Conservation (phyloP, 768 basidiomycete species). For the Termitomyces eurrhizus region DNA sequence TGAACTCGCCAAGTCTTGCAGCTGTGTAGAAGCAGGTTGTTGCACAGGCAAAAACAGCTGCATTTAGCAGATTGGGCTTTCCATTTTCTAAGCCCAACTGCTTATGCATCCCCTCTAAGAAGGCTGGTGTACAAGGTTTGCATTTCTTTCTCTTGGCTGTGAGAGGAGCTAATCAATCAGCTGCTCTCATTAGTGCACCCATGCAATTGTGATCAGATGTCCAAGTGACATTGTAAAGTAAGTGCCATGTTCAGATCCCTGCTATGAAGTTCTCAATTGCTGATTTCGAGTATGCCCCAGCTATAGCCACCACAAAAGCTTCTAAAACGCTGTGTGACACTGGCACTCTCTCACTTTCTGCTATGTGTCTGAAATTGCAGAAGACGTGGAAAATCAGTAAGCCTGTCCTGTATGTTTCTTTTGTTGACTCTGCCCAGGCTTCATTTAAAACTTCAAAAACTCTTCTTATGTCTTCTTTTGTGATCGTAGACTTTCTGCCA, state of each 20-base stretch:
- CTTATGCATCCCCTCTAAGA: too few relatives aligned
- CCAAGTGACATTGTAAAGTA: too few relatives aligned
- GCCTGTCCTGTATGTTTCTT: conserved; percentile 32
- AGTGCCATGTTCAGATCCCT: conserved; percentile 18
- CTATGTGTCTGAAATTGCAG: conserved; percentile 8
- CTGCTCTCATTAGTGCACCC: too few relatives aligned
- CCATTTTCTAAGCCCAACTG: too few relatives aligned
- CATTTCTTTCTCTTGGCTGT: too few relatives aligned
- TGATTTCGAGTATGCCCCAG: conserved; percentile 27
- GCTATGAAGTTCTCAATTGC: conserved; percentile 34
- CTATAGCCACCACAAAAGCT: conserved; percentile 14
- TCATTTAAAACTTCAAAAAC: conserved; percentile 21
- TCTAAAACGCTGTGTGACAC: conserved; percentile 16
- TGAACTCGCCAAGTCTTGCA: too few relatives aligned
- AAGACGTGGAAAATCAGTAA: conserved; percentile 30
- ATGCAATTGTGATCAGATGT: neutral
- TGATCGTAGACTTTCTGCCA: too few relatives aligned
- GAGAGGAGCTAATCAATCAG: too few relatives aligned
- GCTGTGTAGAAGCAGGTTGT: too few relatives aligned
- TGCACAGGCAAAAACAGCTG: too few relatives aligned
- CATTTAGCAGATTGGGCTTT: too few relatives aligned
- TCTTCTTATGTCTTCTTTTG: conserved; percentile 14
- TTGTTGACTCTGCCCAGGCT: conserved; percentile 27
- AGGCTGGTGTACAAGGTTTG: too few relatives aligned
- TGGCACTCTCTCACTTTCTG: conserved; percentile 30